Conservation (phyloP, 2,329 filamentous ascomycete species). For the Colletotrichum sojae region DNA sequence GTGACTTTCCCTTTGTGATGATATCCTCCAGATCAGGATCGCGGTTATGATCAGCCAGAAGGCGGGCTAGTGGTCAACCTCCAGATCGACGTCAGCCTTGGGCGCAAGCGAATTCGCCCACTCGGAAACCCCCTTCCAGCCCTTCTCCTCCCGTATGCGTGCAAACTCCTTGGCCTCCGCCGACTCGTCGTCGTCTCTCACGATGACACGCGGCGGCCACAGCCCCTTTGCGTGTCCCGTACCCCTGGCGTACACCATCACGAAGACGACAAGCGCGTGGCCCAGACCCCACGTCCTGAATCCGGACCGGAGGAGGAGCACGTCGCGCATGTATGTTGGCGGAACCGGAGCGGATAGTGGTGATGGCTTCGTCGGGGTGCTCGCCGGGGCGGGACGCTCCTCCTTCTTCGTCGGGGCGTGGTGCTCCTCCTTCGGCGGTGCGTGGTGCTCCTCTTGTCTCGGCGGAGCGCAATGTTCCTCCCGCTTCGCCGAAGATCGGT, state of each 20-base stretch:
- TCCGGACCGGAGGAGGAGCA: not conserved
- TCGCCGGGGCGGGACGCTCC: no score
- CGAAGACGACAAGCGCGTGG: slow-evolving; percentile 12
- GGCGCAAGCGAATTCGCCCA: not conserved
- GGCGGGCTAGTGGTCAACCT: not conserved
- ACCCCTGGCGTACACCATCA: slow-evolving; percentile 17
- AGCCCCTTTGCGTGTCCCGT: slow-evolving; percentile 10
- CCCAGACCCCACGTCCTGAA: not conserved
- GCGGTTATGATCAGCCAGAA: no score
- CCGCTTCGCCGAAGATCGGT: no score
- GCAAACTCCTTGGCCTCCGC: not conserved
- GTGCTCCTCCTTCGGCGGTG: no score
- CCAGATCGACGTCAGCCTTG: not conserved
- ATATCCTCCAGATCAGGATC: no score
- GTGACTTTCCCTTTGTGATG: no score
- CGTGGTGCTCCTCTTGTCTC: not conserved
- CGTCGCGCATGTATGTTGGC: slow-evolving; percentile 5
- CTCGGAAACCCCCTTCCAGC: not conserved
- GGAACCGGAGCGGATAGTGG: not conserved
- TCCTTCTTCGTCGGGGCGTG: no score
- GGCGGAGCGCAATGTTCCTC: not conserved
- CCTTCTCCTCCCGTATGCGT: not conserved
- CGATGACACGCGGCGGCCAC: not conserved
- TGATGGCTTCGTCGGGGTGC: no score
- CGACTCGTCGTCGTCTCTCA: not conserved